Conservation (phyloP, 2,329 filamentous ascomycete genomes). For the Colletotrichum camelliae region DNA sequence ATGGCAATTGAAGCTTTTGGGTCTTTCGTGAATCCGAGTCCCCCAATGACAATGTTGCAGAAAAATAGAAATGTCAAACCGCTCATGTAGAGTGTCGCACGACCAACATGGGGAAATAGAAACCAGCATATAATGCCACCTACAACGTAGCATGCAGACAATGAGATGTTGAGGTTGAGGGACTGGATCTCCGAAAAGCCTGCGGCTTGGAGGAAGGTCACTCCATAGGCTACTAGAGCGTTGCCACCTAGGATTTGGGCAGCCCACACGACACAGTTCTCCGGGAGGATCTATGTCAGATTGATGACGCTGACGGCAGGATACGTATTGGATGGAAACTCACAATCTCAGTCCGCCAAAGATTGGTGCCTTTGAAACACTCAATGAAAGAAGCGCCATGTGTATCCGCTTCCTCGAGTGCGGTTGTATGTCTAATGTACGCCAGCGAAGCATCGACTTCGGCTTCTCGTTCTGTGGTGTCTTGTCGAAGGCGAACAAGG, state of each 20-base stretch:
- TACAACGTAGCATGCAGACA: constrained; percentile 43
- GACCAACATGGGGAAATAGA: constrained; percentile 42
- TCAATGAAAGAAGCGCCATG: constrained; percentile 46
- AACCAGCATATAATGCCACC: constrained; percentile 45
- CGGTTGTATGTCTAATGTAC: constrained; percentile 49
- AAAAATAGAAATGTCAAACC: constrained; percentile 42
- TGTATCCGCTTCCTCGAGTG: constrained; percentile 46
- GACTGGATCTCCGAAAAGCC: constrained; percentile 40
- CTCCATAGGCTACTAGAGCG: constrained; percentile 39
- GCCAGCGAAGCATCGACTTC: constrained; percentile 34
- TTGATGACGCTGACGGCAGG: fast-evolving
- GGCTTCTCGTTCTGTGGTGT: constrained; percentile 26
- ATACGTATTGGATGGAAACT: background rate
- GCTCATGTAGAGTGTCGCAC: constrained; percentile 43
- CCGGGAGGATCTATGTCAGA: background rate
- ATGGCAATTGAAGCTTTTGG: constrained; percentile 27
- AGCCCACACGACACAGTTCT: constrained; percentile 44
- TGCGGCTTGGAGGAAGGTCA: constrained; percentile 43
- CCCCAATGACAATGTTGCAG: constrained; percentile 38
- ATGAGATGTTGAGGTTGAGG: constrained; percentile 43
- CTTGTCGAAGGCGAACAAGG: constrained; percentile 28
- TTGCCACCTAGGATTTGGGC: constrained; percentile 43
- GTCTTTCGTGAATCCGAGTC: constrained; percentile 28
- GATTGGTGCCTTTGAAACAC: constrained; percentile 53
- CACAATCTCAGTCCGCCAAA: constrained; percentile 46